Evolutionary conservation across 352 stramenopile genomes (phyloP), one percentile per base, ranked within the genome.

Genomic region (Pythium phragmiticola): DNA sequence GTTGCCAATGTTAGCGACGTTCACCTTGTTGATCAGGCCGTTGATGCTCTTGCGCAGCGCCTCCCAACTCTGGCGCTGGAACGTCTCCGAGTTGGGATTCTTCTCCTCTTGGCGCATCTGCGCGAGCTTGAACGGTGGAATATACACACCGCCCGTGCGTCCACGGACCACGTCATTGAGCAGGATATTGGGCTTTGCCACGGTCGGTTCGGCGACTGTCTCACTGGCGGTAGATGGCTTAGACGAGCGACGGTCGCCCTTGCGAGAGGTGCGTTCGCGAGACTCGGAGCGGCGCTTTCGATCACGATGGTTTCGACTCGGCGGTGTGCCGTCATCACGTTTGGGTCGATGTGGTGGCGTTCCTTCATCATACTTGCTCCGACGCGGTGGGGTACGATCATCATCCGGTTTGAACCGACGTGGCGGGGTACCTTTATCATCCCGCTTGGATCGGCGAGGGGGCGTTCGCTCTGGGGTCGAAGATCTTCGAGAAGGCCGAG

Each of bases 21-120:
- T 96, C 6, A 96, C 84, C 70, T 98, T 98, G 85, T 99, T 99
- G 75, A 99, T 98, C 30, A 98, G 88, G 28, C 98, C 97, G 75
- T 99, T 99, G 71, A 99, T 96, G 42, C 93, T 95, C 69, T 98
- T 99, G 56, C 95, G 87, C 43, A 99, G 83, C 14, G 94, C 90
- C 62, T 99, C 90, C 98, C 98, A 99, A 43, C 88, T 96, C 57
- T 93, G 84, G 8, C 90, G 80, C 80, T 99, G 97, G 61, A 85
- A 89, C 65, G 88, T 77, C n/a, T 85, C 71, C 7, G 81, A 91
- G 47, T 41, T 75, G 39, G 82, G 81, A 60, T 92, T 75, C 23
- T 82, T 75, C 16, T 79, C 63, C 28, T 87, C 68, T 36, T 80
- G 57, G 12, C 68, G 72, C 64, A 97, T 75, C 64, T 94, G 85